A percentile compares a stretch with the other conserved stretches of the same genome.
phyloP scores from a whole-genome alignment of 805 yeast genomes.

The Scheffersomyces amazonensis region DNA sequence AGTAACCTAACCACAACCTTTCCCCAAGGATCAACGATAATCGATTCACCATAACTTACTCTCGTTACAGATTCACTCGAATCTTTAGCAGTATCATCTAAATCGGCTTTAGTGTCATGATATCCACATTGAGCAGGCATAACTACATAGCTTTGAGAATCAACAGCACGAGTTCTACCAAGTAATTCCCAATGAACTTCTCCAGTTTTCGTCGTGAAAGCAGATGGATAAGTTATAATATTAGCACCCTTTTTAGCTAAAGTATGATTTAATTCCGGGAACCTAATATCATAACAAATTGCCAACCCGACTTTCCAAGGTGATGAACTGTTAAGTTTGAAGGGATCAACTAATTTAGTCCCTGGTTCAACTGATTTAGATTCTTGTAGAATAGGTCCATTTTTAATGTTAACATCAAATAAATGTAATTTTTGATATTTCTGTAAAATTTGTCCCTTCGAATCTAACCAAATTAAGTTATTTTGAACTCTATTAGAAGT shows the following conservation, averaged over 20 bases:
- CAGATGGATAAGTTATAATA: constrained; percentile 80
- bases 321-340: constrained; percentile 36
- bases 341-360: constrained; percentile 43
- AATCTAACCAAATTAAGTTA: constrained; percentile 66
- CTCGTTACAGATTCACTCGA: constrained; percentile 37
- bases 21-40: constrained; percentile 94
- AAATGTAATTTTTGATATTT: constrained; percentile 84
- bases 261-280: constrained; percentile 74
- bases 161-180: constrained; percentile 83
- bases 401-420: constrained; percentile 80
- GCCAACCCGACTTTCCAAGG: constrained; percentile 55
- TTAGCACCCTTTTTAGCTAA: constrained; percentile 71
- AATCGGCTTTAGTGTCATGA: constrained; percentile 54
- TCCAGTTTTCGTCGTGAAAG: constrained; percentile 91
- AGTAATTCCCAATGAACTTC: constrained; percentile 84
- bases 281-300: constrained; percentile 84
- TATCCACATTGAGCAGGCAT: constrained; percentile 87
- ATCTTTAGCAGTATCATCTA: constrained; percentile 19
- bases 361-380: constrained; percentile 85
- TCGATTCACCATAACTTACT: constrained; percentile 81
- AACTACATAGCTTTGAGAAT: constrained; percentile 80
- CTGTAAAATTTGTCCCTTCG: constrained; percentile 61
- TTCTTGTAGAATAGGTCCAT: constrained; percentile 81
- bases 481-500: constrained; percentile 48
- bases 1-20: constrained; percentile 54